These are phyloP conservation scores for Penicillium manginii DNA, from an alignment of 495 filamentous ascomycete species.

Conservation along the genomic window DNA sequence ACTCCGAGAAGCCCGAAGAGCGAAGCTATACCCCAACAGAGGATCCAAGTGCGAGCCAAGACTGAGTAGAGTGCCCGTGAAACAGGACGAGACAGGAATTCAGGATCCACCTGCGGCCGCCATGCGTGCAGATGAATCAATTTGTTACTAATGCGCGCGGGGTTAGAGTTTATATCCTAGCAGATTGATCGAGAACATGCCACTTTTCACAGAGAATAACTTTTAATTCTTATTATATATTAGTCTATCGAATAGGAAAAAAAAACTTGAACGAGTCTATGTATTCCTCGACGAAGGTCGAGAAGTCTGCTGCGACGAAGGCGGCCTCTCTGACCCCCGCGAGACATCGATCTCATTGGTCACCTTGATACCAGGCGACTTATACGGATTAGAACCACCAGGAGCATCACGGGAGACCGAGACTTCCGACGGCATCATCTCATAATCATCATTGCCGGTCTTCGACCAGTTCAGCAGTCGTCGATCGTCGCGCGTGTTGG, in stretches of 20 bases:
- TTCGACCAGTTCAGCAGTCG: conserved; percentile 32
- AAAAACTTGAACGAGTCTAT: conserved; percentile 6
- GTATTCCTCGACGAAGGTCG: conserved; percentile 12
- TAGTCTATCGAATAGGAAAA: conserved; percentile 3
- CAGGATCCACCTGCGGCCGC: too few species aligned
- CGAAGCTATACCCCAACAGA: background rate
- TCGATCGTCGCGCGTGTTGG: conserved; percentile 27
- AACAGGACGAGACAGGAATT: too few species aligned
- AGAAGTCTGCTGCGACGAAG: conserved; percentile 14
- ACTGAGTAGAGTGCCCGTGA: too few species aligned
- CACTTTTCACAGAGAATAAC: background rate
- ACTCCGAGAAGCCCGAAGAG: background rate
- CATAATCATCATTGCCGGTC: conserved; percentile 28
- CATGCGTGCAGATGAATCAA: too few species aligned
- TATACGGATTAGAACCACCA: background rate
- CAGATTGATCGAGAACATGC: background rate
- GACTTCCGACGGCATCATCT: conserved; percentile 36
- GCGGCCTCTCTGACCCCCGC: conserved; percentile 3
- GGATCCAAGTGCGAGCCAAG: too few species aligned
- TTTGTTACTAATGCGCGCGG: too few species aligned
- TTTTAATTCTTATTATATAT: background rate
- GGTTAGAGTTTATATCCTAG: too few species aligned
- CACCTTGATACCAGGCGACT: conserved; percentile 25
- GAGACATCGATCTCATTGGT: conserved; percentile 25
- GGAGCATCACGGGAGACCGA: conserved; percentile 21